Base-by-base conservation (phyloP, 2,329 filamentous ascomycete genomes). In the Microsporum canis region DNA sequence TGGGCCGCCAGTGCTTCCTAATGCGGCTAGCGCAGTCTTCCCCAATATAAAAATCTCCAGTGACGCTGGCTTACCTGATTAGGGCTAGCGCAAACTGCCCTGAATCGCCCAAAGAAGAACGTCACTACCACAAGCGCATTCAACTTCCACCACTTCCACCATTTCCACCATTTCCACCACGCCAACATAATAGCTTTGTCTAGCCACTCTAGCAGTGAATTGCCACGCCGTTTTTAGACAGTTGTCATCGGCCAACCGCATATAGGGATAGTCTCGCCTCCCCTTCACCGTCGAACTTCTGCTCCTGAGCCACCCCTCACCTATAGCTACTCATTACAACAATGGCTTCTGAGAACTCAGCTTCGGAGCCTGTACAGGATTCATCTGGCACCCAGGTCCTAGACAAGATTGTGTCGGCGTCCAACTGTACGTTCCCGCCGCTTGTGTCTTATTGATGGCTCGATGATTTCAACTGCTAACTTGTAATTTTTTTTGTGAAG, bases 381-480 rank as follows among this genome's bases (percentile, higher is more conserved):
- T 29, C 49, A 1, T 53, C 82, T 64, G 82, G 82, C 66, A 81
- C 81, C 14, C 80, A 84, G 68, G 87, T 97, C 73, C 82, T 97
- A 76, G 92, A 97, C 77, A 94, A 88, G 77, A 96, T 99, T 71
- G 91, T 96, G 74, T 89, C 95, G 72, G 90, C 88, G 69, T 94
- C 91, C 69, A 99, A 99, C 80, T 99, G 92, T 96, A 79, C 67
- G 84, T 76, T 65, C 14, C 17, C 17, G 17, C 12, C 51, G 23
- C 14, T 39, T 47, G 43, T 4, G 34, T 39, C 17, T 39, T 61
- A 47, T 47, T 10, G 31, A 27, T 31, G 38, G 41, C 57, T 56
- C 38, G 51, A 29, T 43, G 53, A 39, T n/a, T 58, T 58, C 43
- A 29, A 38, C 23, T 47, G 39, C 49, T 33, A 57, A 29, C 7